A percentile compares a stretch with the other conserved stretches of the same genome.
phyloP scores from a whole-genome alignment of 192 early-diverging fungal genomes.

The Oehlia diaphana region DNA sequence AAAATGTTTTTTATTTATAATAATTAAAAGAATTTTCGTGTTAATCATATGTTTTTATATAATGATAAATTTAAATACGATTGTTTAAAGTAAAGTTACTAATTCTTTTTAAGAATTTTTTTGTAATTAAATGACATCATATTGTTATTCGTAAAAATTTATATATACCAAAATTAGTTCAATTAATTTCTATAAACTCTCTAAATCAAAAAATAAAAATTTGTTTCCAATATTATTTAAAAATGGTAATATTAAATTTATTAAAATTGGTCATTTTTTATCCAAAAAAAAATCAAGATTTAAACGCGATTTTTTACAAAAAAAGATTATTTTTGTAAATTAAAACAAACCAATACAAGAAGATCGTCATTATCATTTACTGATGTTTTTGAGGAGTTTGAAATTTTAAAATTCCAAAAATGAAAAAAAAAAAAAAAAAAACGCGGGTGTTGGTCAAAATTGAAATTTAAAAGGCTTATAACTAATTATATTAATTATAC shows the following conservation, averaged over 20 bases:
- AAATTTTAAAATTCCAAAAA: too few relatives aligned
- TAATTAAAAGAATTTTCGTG: too few relatives aligned
- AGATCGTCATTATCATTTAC: neutral
- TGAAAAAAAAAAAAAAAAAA: neutral
- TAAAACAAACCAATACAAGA: neutral
- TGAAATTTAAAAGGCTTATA: neutral
- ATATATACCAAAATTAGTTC: neutral
- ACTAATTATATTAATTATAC: neutral
- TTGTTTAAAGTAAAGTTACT: neutral
- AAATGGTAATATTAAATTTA: neutral
- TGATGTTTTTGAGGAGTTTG: too few relatives aligned
- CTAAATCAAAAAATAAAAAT: neutral
- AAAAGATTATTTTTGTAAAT: neutral
- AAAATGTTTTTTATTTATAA: too few relatives aligned
- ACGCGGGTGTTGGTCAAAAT: neutral
- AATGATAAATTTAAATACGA: neutral
- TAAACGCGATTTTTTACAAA: neutral
- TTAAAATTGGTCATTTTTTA: neutral
- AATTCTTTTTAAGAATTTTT: neutral
- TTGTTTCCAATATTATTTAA: neutral
- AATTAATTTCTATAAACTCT: neutral
- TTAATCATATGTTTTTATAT: neutral
- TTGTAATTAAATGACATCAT: neutral
- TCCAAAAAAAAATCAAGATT: neutral
- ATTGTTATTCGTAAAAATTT: neutral